Conservation (phyloP, 768 basidiomycete genomes). For the Pisolithus albus region DNA sequence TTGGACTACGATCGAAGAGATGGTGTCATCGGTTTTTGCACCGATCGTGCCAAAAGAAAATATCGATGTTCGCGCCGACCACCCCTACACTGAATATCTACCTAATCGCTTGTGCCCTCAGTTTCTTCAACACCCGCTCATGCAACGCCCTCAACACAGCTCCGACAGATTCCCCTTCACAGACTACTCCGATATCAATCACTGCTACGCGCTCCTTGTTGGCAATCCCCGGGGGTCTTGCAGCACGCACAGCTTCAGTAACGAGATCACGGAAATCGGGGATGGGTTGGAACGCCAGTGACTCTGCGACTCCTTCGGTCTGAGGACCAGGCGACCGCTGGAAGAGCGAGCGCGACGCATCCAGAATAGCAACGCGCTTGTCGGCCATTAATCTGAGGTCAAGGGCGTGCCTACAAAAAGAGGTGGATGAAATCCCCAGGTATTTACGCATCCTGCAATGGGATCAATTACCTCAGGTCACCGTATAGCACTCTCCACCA, state of each 20-base stretch:
- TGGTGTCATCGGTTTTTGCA: neutral
- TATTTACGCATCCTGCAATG: no score
- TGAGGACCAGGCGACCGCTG: neutral
- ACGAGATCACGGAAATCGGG: slow-evolving; percentile 51
- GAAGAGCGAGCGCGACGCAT: slow-evolving; percentile 61
- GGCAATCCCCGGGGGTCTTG: slow-evolving; percentile 12
- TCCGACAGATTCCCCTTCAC: slow-evolving; percentile 42
- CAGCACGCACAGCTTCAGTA: slow-evolving; percentile 39
- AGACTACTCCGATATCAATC: slow-evolving; percentile 59
- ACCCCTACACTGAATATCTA: neutral
- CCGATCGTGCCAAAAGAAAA: neutral
- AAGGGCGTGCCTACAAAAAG: slow-evolving; percentile 53
- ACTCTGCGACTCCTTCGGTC: slow-evolving; percentile 1
- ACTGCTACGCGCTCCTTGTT: slow-evolving; percentile 42
- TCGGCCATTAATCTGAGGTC: slow-evolving; percentile 72
- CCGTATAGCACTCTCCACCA: slow-evolving; percentile 77
- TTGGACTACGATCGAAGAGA: no score
- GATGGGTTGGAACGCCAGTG: slow-evolving; percentile 49
- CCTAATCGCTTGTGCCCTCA: slow-evolving; percentile 14
- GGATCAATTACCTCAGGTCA: slow-evolving; percentile 45
- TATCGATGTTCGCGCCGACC: neutral
- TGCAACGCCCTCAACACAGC: slow-evolving; percentile 46
- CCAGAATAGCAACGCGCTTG: slow-evolving; percentile 63
- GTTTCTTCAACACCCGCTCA: slow-evolving; percentile 33
- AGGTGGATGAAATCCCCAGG: neutral